phyloP scores from a whole-genome alignment of 805 yeast species.

The Starmerella davenportii region DNA sequence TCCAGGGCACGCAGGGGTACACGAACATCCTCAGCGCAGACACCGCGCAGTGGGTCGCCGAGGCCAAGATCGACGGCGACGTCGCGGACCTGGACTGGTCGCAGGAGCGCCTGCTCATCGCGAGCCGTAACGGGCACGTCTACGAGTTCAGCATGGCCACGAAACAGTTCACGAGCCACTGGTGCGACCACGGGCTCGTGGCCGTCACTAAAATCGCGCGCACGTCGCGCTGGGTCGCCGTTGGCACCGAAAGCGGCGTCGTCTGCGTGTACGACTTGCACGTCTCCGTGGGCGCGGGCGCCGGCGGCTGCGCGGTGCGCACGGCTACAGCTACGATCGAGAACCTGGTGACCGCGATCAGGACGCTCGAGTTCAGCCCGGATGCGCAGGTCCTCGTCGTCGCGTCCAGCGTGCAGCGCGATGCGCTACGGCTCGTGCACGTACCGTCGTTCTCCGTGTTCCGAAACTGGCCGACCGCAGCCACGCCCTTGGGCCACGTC shows the following conservation, averaged over 20 bases:
- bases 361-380: conserved; percentile 51
- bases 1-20: conserved; percentile 82
- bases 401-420: conserved; percentile 70
- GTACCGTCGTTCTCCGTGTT: conserved; percentile 73
- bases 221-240: conserved; percentile 72
- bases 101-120: conserved; percentile 31
- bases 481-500: conserved; percentile 91
- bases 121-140: conserved; percentile 67
- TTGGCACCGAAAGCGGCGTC: conserved; percentile 77
- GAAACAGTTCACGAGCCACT: conserved; percentile 38
- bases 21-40: conserved; percentile 57
- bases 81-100: conserved; percentile 66
- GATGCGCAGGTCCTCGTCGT: conserved; percentile 83
- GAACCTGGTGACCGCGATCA: conserved; percentile 64
- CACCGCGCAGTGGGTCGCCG: conserved; percentile 74
- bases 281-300: neutral
- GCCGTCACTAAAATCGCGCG: conserved; percentile 63
- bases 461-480: conserved; percentile 93
- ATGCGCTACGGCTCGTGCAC: conserved; percentile 73
- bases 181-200: conserved; percentile 76
- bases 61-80: conserved; percentile 77
- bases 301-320: neutral
- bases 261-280: conserved; percentile 69
- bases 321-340: conserved; percentile 48
- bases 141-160: conserved; percentile 60